A percentile compares a stretch with the other conserved stretches of the same genome.
phyloP scores from a whole-genome alignment of 1,284 basidiomycete species.

The Ceratobasidium papillatum region DNA sequence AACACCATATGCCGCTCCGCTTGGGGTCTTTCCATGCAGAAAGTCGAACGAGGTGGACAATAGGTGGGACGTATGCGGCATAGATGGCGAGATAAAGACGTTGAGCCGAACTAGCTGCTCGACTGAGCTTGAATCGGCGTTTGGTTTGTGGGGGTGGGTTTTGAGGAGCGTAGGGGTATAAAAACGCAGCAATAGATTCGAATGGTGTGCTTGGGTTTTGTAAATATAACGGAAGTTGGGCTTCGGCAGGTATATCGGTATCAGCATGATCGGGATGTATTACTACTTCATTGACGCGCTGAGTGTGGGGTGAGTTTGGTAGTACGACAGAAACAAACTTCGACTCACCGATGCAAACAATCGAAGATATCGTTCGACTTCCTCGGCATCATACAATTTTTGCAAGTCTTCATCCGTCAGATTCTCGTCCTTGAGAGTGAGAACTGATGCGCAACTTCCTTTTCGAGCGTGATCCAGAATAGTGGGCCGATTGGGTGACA shows the following conservation, averaged over 20 bases:
- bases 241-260: not conserved
- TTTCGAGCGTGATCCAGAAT: not conserved
- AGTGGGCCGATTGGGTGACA: not conserved
- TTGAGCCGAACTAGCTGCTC: slow-evolving; percentile 5
- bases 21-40: slow-evolving; percentile 65
- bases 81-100: slow-evolving; percentile 51
- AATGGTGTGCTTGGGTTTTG: slow-evolving; percentile 19
- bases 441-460: slow-evolving; percentile 21
- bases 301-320: not conserved
- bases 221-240: slow-evolving; percentile 10
- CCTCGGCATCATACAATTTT: slow-evolving; percentile 41
- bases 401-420: slow-evolving; percentile 41
- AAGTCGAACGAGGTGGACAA: slow-evolving; percentile 55
- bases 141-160: not conserved
- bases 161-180: slow-evolving; percentile 16
- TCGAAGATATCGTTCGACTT: slow-evolving; percentile 40
- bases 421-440: slow-evolving; percentile 32
- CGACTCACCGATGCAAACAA: slow-evolving; percentile 40
- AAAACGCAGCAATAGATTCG: slow-evolving; percentile 9
- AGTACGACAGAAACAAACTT: not conserved
- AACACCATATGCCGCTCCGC: slow-evolving; percentile 61
- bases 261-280: slow-evolving; percentile 25
- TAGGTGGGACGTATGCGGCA: slow-evolving; percentile 61
- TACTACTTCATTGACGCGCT: slow-evolving; percentile 33
- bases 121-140: slow-evolving; percentile 26